Evolutionary conservation across 176 grass and related monocot genomes (phyloP), one percentile per base, ranked within the genome.

Genomic region (Oryza brachyantha): DNA sequence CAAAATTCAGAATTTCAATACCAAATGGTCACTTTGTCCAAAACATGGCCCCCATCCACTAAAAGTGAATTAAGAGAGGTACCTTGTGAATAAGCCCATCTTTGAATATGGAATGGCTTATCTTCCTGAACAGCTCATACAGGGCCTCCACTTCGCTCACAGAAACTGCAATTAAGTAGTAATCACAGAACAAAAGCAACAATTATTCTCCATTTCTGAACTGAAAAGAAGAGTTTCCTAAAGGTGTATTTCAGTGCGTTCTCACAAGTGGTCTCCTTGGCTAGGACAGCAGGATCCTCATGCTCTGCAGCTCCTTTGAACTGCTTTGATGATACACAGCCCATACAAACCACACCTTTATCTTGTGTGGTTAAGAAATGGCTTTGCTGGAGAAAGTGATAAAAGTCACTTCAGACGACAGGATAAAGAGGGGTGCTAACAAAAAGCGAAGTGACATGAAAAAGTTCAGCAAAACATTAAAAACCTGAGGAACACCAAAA

Each of bases 11-110:
- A 64, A 10, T 64, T 70, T 27, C 26, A 77, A 13, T 78, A 83
- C 14, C 21, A 69, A 43, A 7, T 37, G 21, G 27, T 29, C 48
- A 59, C 19, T 35, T 68, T 59, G 5, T 14, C 10, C 50, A 76
- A 68, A 35, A 1, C 14, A 27, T 69, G 25, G 10, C 13, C 8
- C 8, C 0, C n/a, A n/a, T n/a, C n/a, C 68, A 52, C 9, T 40
- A 67, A 13, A 36, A 11, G 3, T 13, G 5, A 21, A 57, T 22
- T 29, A 32, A 21, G 42, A 27, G 10, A 31, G 27, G 0, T 29
- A 92, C 93, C 90, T 92, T 96, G 79, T 96, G 93, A 65, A 92
- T 92, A 3, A 90, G 66, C 24, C 81, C 88, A 68, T 97, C 94
- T 64, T 97, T 87, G 75, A 85, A 24, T 55, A 93, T 91, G 60